phyloP scores from a whole-genome alignment of 805 yeast genomes.

The Wickerhamiella kazuoi region DNA sequence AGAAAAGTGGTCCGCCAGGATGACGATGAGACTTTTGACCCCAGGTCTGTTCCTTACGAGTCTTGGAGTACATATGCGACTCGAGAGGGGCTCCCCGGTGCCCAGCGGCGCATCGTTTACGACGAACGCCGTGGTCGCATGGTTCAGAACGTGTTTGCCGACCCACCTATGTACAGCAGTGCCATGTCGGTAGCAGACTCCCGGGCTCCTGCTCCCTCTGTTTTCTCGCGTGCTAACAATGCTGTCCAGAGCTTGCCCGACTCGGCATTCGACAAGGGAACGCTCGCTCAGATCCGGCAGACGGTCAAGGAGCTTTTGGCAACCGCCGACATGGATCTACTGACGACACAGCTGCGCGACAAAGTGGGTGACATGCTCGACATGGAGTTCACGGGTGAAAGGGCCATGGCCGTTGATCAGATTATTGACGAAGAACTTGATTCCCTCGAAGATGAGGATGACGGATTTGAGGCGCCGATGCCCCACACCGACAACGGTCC shows the following conservation, averaged over 20 bases:
- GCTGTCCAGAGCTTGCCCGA: background rate
- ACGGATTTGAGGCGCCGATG: background rate
- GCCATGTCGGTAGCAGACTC: background rate
- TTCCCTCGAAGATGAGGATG: conserved; percentile 3
- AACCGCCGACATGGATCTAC: conserved; percentile 20
- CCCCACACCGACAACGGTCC: background rate
- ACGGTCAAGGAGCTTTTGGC: conserved; percentile 19
- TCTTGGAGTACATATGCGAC: conserved; percentile 24
- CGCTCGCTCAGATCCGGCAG: conserved; percentile 16
- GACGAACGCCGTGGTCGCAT: conserved; percentile 21
- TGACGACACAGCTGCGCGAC: conserved; percentile 22
- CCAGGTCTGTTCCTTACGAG: conserved; percentile 22
- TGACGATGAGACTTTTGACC: conserved; percentile 22
- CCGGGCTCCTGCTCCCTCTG: background rate
- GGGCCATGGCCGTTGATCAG: conserved; percentile 18
- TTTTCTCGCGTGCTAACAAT: background rate
- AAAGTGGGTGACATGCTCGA: conserved; percentile 23
- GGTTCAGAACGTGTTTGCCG: conserved; percentile 15
- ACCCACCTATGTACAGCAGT: background rate
- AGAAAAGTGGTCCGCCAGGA: conserved; percentile 25
- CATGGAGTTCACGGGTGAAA: conserved; percentile 18
- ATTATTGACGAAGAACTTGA: conserved; percentile 22
- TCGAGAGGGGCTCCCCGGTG: conserved; percentile 23
- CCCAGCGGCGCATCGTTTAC: conserved; percentile 21
- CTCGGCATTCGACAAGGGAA: conserved; percentile 14